Conservation (phyloP, 148 eudicot genomes). For the Heliamphora exappendiculata region DNA sequence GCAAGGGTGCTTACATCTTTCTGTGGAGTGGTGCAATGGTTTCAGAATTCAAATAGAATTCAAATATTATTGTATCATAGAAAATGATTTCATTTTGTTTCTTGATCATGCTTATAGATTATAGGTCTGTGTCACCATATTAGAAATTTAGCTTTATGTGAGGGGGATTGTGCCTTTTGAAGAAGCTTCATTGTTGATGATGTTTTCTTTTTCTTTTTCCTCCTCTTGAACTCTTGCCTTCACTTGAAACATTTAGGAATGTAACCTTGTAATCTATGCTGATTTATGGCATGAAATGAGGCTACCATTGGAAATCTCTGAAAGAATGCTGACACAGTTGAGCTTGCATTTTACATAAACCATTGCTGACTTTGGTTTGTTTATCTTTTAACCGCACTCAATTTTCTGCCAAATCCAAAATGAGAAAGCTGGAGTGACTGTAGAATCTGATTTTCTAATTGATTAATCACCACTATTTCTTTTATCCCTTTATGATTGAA, state of each 20-base stretch:
- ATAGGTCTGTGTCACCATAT: not conserved
- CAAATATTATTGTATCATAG: not conserved
- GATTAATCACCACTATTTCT: too few relatives aligned
- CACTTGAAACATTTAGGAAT: not conserved
- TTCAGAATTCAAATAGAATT: slow-evolving; percentile 4
- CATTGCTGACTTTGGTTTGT: too few relatives aligned
- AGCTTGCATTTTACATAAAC: too few relatives aligned
- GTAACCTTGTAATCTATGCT: not conserved
- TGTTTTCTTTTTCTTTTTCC: not conserved
- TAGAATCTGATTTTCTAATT: too few relatives aligned
- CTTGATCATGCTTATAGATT: not conserved
- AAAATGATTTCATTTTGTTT: not conserved
- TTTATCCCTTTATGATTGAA: too few relatives aligned
- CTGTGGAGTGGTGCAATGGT: not conserved
- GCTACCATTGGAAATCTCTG: too few relatives aligned
- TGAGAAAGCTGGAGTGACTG: too few relatives aligned
- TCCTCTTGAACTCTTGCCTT: not conserved
- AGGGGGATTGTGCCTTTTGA: not conserved
- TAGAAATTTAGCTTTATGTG: not conserved
- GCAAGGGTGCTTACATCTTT: not conserved
- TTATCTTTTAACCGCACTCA: too few relatives aligned
- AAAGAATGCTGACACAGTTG: too few relatives aligned
- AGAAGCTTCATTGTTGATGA: not conserved
- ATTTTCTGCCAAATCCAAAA: too few relatives aligned
- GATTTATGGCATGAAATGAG: too few relatives aligned